Base-by-base conservation (phyloP, 2,329 filamentous ascomycete species). In the Talaromyces sp. region DNA sequence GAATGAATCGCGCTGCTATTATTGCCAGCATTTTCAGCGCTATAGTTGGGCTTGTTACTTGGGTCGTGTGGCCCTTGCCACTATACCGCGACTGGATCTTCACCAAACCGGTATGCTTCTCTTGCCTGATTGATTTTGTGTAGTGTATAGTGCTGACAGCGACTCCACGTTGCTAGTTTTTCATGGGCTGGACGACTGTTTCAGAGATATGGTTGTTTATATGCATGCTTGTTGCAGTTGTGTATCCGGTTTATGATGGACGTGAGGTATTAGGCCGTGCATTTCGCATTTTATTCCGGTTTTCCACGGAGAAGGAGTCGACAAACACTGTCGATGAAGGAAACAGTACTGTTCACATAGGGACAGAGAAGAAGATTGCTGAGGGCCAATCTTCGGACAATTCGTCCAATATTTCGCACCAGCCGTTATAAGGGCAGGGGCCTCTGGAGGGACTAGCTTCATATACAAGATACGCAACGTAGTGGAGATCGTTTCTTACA, bases 1-100 rank as follows among this genome's bases (percentile, higher is more conserved):
- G 65, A 27, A 64, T 68, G 65, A 65, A 63, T 30, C 65, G 65
- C 56, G 65, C 65, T 27, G 64, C 65, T 58, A 66, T 64, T 31
- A 65, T 66, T n/a, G 66, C 68, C 27, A 60, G 61, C 44, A 60
- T 68, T 31, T 69, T 64, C 60, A 68, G 67, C 55, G 61, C 67
- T n/a, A 31, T 68, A 14, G 64, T 67, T 10, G 66, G 65, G 16
- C 53, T 66, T n/a, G 63, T 66, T 28, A 67, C 64, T 12, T 63
- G 63, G 57, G 65, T 68, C 50, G 60, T 67, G 27, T 68, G 66
- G 66, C 66, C 65, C 10, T 51, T 68, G 57, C 66, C 66, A 3
- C 56, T 68, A 31, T 67, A 67, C 57, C 53, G 65, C 0, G 64
- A 67, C 62, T 68, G 62, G 28, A 67, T 68, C 55, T 67, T 68